These are phyloP conservation scores for Castanea sativa DNA, from an alignment of 306 rosid genomes.

Conservation along the genomic window DNA sequence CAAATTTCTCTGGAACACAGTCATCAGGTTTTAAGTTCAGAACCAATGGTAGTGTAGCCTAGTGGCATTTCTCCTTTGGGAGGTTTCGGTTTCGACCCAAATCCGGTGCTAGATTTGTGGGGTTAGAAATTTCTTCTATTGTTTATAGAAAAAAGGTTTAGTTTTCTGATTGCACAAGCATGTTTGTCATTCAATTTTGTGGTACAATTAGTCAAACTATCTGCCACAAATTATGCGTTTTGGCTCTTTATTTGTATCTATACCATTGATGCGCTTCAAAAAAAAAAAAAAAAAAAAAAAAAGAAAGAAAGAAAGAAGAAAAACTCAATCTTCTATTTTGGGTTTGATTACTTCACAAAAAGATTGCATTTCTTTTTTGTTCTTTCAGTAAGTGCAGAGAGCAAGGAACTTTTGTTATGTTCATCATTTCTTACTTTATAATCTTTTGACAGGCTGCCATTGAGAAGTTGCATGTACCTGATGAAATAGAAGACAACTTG, in stretches of 20 bases:
- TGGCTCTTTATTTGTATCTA: background rate
- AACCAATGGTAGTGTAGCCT: background rate
- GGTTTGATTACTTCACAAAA: background rate
- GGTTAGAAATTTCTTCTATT: background rate
- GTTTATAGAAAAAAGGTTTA: background rate
- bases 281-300: too few relatives aligned
- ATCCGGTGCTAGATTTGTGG: background rate
- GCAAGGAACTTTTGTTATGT: background rate
- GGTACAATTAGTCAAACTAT: too few relatives aligned
- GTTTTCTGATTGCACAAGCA: background rate
- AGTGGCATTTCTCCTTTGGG: background rate
- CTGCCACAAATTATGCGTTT: background rate
- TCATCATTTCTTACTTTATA: background rate
- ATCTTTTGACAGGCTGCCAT: constrained; percentile 78
- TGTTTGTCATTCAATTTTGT: background rate
- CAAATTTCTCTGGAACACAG: background rate
- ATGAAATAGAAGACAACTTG: constrained; percentile 83
- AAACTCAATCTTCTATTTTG: background rate
- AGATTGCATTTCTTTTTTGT: background rate
- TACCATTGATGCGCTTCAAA: background rate
- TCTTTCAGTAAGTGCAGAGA: background rate
- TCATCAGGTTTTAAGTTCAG: background rate
- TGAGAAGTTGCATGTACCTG: constrained; percentile 95
- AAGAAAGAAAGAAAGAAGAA: background rate
- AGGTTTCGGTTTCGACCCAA: background rate